Evolutionary conservation across 441 rosid species (phyloP), one percentile per base, ranked within the genome.

Genomic region (Flueggea neowawraea): DNA sequence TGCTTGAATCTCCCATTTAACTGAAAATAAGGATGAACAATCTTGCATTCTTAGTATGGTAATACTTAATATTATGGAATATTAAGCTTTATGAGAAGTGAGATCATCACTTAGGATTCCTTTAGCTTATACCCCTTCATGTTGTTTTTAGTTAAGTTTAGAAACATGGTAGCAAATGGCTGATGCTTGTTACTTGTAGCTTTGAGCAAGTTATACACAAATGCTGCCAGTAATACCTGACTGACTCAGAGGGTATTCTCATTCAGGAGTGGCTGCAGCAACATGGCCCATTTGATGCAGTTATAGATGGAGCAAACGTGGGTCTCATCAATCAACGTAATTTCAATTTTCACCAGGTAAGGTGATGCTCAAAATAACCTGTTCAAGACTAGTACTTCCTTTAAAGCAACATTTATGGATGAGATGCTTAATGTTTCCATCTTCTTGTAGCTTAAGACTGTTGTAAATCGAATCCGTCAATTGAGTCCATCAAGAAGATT

Each of bases 271-370:
- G 98, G 98, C 74, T 89, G 45, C 69, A 70, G 66, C 60, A 44
- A 73, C 82, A 87, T 77, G 97, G 98, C 71, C 98, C 98, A 36
- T 93, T 88, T 78, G 97, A 94, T 73, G 91, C 96, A 9, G 86
- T 90, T 32, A 64, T 94, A 62, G 98, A 93, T 73, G 96, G 93
- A 57, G 97, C 98, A 36, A 94, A 94, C 75, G 75, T 84, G 39
- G 83, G 95, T 45, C 82, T 88, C 67, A 58, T 79, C 43, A 80
- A 82, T 22, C 82, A 81, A 50, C 78, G 70, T 0, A 36, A 28
- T 58, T 83, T 94, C 73, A 87, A 60, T 73, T 85, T 89, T 68
- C 52, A 60, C 74, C 91, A 87, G 88, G 97, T 93, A 71, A 54
- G 55, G 55, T 36, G 52, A 36, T 6, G 41, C 53, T 12, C 17